phyloP scores from a whole-genome alignment of 106 monocot genomes.

The Agapanthus africanus region DNA sequence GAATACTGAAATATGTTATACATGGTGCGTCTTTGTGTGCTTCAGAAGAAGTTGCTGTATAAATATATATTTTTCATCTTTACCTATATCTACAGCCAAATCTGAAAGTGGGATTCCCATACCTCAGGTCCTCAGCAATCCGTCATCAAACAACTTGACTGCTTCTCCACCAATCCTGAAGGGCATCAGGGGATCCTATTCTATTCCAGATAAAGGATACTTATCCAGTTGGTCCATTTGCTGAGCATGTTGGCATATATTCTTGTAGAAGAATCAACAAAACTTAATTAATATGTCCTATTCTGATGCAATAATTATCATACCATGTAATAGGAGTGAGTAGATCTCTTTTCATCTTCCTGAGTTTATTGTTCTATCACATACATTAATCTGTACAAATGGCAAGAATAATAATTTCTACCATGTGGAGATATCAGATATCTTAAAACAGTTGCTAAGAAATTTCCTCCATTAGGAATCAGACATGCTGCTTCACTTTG shows the following conservation, averaged over 20 bases:
- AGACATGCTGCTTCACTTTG: neutral
- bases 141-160: neutral
- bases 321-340: neutral
- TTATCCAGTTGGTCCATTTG: neutral
- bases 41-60: neutral
- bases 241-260: neutral
- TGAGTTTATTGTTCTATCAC: neutral
- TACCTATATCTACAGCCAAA: neutral
- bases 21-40: neutral
- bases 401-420: neutral
- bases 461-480: neutral
- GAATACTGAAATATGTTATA: neutral
- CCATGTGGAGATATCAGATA: neutral
- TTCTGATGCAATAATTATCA: neutral
- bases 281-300: neutral
- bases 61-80: too few species aligned
- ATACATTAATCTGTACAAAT: neutral
- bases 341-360: neutral
- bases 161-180: neutral
- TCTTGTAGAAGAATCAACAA: neutral
- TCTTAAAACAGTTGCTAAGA: neutral
- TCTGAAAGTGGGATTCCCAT: neutral
- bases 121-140: neutral
- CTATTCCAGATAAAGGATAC: neutral
- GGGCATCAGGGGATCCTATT: slow-evolving; percentile 1